Evolutionary conservation across 1,284 basidiomycete genomes (phyloP), one percentile per base, ranked within the genome.

Genomic region (Violaceomyces palustris): DNA sequence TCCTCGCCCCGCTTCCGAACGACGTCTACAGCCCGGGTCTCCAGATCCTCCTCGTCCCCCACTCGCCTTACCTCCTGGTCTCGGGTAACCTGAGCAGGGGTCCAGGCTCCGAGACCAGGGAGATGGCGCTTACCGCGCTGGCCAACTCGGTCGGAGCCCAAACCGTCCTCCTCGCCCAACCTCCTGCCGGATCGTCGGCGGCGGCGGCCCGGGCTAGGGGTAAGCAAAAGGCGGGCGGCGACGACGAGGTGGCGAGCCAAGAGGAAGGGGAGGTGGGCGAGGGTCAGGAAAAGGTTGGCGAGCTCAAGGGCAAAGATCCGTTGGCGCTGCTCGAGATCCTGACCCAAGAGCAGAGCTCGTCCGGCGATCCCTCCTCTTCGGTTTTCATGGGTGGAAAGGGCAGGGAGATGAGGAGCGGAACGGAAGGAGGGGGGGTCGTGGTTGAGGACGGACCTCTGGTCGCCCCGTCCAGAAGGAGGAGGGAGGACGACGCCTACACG

Each of bases 381-480:
- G 24, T 38, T 48, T 9, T 53, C 40, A 6, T 34, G 44, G 61
- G 60, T 4, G 60, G 51, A 24, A 61, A 57, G 34, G 54, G 45
- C 10, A 49, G 59, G 30, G 51, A 50, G 19, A 62, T 64, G 58
- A 22, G 35, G 19, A 33, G 29, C 7, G 41, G 42, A 6, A 45
- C 32, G 4, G 46, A 43, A n/a, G 46, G 42, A 3, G 27, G 36
- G 11, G 41, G 42, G 26, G 27, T 36, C n/a, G 53, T 49, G 19
- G 55, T 42, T 3, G 61, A 64, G 41, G 61, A 64, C 22, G 61
- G 57, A 5, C 61, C 61, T 10, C 39, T 64, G 25, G 38, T 63
- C 15, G 46, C 49, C 14, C 48, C 55, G 11, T 39, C 47, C 19
- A 64, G 62, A 29, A 36, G 61, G 9, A 45, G 46, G 9, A 27